Evolutionary conservation across 2,329 filamentous ascomycete genomes (phyloP), one percentile per base, ranked within the genome.

Genomic region (Penicillium sp.): DNA sequence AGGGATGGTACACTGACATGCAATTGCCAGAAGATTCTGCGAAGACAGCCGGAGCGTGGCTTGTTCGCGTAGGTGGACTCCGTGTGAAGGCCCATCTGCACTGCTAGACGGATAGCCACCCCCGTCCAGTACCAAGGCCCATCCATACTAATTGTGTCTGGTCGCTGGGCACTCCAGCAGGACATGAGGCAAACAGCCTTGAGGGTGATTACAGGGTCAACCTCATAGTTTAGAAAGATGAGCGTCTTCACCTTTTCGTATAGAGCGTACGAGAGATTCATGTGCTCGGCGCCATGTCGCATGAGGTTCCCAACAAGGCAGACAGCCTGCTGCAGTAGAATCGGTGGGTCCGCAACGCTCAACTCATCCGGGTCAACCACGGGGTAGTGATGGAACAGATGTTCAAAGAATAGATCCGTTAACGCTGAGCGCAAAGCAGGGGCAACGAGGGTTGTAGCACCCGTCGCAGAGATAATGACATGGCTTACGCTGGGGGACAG

Each of bases 71-170:
- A 71, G 3, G 66, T 70, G 23, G 56, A 55, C 49, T 70, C 65
- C 30, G 58, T 61, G 57, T 71, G 69, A 35, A 71, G 61, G 17
- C 67, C 69, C 64, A 71, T 21, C 48, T 71, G 67, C 19, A 64
- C 46, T 11, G 65, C 65, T 2, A 69, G 53, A 23, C 67, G 62
- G 3, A 63, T 61, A 19, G 65, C 66, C 44, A 67, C 50, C 7
- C 67, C 67, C 3, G 67, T 57, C 69, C 65, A 69, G 26, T 68
- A 60, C 65, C 65, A 71, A 7, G 66, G 58, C 21, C 63, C 58
- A 56, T 69, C 66, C 13, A 71, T 49, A 13, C 56, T 69, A 0
- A 69, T 47, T 11, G 57, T 48, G 46, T 56, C 61, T 1, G 67
- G 57, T 4, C 64, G 58, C 9, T 66, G 64, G 9, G 60, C 29